These are phyloP conservation scores for Annulohypoxylon nitens DNA, from an alignment of 495 filamentous ascomycete genomes.

Conservation along the genomic window DNA sequence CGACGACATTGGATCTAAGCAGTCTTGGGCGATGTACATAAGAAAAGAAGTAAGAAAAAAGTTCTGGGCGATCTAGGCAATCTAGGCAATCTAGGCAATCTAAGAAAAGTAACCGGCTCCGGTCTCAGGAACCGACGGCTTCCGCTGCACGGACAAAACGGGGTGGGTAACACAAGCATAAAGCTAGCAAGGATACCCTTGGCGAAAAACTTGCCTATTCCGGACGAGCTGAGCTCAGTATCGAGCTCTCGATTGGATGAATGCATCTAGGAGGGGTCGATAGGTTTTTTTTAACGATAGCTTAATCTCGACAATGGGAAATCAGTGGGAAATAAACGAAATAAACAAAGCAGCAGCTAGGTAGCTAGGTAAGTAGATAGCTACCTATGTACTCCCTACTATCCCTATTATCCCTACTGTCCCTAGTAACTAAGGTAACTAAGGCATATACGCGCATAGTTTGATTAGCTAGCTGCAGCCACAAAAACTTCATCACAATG, in stretches of 20 bases:
- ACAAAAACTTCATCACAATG: slow-evolving; percentile 22
- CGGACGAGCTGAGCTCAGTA: slow-evolving; percentile 37
- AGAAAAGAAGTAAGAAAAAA: not conserved
- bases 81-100: too few species aligned
- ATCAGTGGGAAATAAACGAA: not conserved
- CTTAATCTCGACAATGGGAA: slow-evolving; percentile 30
- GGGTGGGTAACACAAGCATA: slow-evolving; percentile 19
- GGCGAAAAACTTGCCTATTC: slow-evolving; percentile 37
- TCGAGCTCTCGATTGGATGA: slow-evolving; percentile 22
- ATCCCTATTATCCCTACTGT: too few species aligned
- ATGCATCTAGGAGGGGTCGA: slow-evolving; percentile 5
- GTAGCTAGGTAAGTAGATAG: not conserved
- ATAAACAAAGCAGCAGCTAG: not conserved
- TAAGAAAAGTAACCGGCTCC: slow-evolving; percentile 3
- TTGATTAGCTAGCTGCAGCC: slow-evolving; percentile 40
- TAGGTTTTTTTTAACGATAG: slow-evolving; percentile 16
- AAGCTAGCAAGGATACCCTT: slow-evolving; percentile 23
- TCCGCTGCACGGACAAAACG: slow-evolving; percentile 11
- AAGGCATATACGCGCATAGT: slow-evolving; percentile 30
- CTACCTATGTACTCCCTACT: too few species aligned
- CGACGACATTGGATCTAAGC: not conserved
- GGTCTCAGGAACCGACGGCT: slow-evolving; percentile 16
- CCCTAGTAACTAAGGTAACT: too few species aligned
- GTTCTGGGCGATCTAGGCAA: too few species aligned
- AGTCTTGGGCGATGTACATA: too few species aligned